Conservation (phyloP, 345 rosid genomes). For the Gossypium herbaceum region DNA sequence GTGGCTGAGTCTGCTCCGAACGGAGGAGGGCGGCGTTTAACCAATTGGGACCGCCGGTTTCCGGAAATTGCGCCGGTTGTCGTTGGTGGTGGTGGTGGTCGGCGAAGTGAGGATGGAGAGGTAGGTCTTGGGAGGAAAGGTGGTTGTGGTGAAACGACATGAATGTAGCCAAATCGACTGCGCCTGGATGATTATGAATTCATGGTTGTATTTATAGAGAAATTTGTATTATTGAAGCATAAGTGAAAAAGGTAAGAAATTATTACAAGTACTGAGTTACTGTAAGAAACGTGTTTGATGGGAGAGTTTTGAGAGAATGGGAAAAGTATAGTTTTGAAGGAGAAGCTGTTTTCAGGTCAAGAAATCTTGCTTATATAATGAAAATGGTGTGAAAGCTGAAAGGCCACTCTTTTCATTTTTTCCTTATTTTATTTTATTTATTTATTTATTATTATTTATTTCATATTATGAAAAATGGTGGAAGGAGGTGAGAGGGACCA, state of each 20-base stretch:
- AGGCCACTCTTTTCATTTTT: background rate
- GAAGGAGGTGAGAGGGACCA: no score
- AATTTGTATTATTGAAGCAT: background rate
- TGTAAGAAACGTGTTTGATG: slow-evolving; percentile 16
- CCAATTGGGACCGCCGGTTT: slow-evolving; percentile 70
- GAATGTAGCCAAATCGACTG: background rate
- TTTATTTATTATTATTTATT: no score
- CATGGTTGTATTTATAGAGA: slow-evolving; percentile 22
- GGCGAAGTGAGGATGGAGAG: slow-evolving; percentile 66
- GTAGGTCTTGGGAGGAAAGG: slow-evolving; percentile 62
- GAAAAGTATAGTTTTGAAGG: background rate
- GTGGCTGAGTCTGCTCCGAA: slow-evolving; percentile 37
- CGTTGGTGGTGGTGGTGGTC: slow-evolving; percentile 47
- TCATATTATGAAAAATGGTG: no score
- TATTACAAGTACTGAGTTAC: background rate
- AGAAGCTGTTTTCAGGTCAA: slow-evolving; percentile 24
- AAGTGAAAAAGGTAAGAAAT: background rate
- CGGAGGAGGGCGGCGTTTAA: slow-evolving; percentile 84
- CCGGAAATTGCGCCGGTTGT: slow-evolving; percentile 23
- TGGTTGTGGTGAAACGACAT: slow-evolving; percentile 89
- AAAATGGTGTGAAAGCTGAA: background rate
- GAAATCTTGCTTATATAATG: slow-evolving; percentile 11
- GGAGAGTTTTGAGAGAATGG: background rate
- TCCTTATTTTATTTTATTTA: no score
- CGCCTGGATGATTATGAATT: slow-evolving; percentile 13